Evolutionary conservation across 208 protist species (phyloP).

Genomic region (Trypanosoma vivax): DNA sequence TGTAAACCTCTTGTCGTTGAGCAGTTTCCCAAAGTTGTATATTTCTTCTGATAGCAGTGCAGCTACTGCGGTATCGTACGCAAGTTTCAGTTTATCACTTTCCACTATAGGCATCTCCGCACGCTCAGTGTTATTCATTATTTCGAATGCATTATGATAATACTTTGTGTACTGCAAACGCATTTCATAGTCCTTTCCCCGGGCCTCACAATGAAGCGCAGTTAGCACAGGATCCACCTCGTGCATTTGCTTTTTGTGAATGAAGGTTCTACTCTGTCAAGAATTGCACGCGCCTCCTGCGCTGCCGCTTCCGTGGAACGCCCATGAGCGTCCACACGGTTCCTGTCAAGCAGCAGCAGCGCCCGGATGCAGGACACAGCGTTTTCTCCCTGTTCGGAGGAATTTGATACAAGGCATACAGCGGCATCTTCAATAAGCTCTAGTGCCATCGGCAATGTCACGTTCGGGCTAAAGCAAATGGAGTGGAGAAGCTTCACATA

Average conservation of each 20-base stretch:
- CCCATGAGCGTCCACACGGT: constrained; percentile 11
- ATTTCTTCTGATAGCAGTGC: constrained; percentile 77
- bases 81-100: constrained; percentile 49
- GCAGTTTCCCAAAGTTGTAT: constrained; percentile 84
- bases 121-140: constrained; percentile 63
- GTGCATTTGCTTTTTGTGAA: constrained; percentile 70
- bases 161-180: constrained; percentile 69
- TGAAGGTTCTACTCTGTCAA: constrained; percentile 67
- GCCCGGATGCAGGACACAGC: constrained; percentile 77
- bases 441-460: constrained; percentile 54
- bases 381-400: constrained; percentile 44
- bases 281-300: constrained; percentile 61
- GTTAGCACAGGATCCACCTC: constrained; percentile 81
- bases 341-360: constrained; percentile 62
- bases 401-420: constrained; percentile 35
- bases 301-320: constrained; percentile 33
- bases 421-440: constrained; percentile 59
- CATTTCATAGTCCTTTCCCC: constrained; percentile 84
- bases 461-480: constrained; percentile 64
- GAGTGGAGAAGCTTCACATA: constrained; percentile 81
- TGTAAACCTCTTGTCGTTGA: constrained; percentile 51
- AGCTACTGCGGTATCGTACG: constrained; percentile 65
- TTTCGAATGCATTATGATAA: constrained; percentile 83
- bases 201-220: constrained; percentile 57
- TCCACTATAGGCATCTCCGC: constrained; percentile 66